These are phyloP conservation scores for Breviolum minutum DNA, from an alignment of 73 alveolate genomes.

Conservation along the genomic window DNA sequence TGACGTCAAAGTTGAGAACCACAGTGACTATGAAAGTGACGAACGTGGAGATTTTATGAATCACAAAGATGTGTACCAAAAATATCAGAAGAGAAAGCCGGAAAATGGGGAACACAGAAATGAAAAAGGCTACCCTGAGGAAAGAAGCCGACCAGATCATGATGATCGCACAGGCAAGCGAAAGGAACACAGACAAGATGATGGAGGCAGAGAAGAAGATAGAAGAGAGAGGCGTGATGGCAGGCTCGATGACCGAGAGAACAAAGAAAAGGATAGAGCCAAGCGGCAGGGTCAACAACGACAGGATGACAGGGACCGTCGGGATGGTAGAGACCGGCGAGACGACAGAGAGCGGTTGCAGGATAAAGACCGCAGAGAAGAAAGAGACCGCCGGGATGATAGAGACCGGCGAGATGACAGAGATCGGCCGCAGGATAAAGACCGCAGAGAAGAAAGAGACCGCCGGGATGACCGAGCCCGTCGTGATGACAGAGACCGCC, in stretches of 20 bases:
- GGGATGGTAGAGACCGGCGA: not conserved
- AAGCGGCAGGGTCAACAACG: not conserved
- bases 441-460: not conserved
- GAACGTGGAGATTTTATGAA: not conserved
- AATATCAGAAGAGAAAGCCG: not conserved
- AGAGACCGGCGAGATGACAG: not conserved
- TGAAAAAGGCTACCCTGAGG: not conserved
- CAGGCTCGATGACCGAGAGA: not conserved
- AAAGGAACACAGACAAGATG: not conserved
- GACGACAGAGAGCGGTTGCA: not conserved
- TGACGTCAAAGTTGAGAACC: not conserved
- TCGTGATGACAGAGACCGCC: not conserved
- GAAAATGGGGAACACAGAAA: not conserved
- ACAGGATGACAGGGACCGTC: not conserved
- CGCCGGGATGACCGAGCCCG: conserved; percentile 19
- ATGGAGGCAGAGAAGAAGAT: not conserved
- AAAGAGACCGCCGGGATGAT: not conserved
- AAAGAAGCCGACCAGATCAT: not conserved
- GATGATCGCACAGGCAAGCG: not conserved
- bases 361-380: not conserved
- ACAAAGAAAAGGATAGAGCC: not conserved
- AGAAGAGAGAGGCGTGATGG: not conserved
- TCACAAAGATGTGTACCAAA: not conserved
- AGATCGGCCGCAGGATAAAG: not conserved
- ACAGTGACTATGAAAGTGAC: not conserved